Evolutionary conservation across 371 early-diverging fungal genomes (phyloP).

Genomic region (Capniomyces stellatus): DNA sequence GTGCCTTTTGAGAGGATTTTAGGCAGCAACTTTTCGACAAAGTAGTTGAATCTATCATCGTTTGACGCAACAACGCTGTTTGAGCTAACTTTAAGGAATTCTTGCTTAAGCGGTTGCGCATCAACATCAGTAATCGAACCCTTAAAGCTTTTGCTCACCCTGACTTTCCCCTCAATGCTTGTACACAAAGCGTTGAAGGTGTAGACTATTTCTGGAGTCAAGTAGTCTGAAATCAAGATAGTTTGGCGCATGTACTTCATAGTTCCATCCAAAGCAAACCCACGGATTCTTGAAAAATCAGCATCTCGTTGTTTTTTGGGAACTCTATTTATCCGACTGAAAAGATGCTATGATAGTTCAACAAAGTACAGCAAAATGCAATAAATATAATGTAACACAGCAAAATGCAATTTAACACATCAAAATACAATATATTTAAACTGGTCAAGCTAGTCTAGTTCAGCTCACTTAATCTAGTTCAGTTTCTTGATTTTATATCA

Average conservation of each 20-base stretch:
- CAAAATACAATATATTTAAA: no score
- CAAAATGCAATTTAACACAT: no score
- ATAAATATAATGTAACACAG: no score
- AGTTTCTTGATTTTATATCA: no score
- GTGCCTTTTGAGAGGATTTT: slow-evolving; percentile 32
- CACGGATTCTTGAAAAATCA: slow-evolving; percentile 83
- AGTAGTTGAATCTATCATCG: slow-evolving; percentile 71
- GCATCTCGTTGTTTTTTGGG: slow-evolving; percentile 76
- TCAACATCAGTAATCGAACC: slow-evolving; percentile 63
- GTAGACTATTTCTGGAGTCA: slow-evolving; percentile 76
- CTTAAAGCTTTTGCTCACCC: slow-evolving; percentile 35
- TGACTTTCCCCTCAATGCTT: slow-evolving; percentile 60
- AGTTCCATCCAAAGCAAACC: slow-evolving; percentile 69
- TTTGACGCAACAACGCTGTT: slow-evolving; percentile 39
- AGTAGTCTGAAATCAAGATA: slow-evolving; percentile 52
- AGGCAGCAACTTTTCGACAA: slow-evolving; percentile 45
- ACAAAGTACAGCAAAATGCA: no score
- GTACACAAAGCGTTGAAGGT: slow-evolving; percentile 53
- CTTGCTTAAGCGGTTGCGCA: slow-evolving; percentile 52
- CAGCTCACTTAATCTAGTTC: no score
- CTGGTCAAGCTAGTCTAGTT: no score
- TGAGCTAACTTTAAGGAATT: slow-evolving; percentile 50
- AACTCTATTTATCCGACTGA: slow-evolving; percentile 61
- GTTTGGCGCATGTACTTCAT: slow-evolving; percentile 77
- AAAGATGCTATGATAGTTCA: slow-evolving; percentile 45